Base-by-base conservation (phyloP, 768 basidiomycete species). In the Rhodotorula toruloides region DNA sequence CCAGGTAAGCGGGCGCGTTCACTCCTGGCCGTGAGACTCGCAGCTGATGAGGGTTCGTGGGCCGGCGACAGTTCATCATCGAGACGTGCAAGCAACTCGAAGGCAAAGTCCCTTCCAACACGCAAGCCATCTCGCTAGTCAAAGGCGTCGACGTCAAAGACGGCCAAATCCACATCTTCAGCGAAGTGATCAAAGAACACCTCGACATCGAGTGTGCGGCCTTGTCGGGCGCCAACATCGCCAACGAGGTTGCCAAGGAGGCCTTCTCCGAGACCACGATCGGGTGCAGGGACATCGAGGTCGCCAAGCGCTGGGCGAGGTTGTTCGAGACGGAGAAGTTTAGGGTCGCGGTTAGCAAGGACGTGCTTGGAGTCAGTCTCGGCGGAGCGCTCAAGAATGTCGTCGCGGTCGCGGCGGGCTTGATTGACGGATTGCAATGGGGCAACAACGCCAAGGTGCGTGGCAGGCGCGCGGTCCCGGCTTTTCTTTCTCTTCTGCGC, bases 311-410 rank as follows among this genome's bases (percentile, higher is more conserved):
- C 55, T 81, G 80, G 80, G 75, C 79, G 71, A 70, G 72, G 57
- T 68, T 82, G 27, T 81, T 82, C 72, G 63, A 79, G 67, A 76
- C 78, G 2, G 72, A 76, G 8, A 76, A 74, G 42, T 82, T 82
- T 76, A 70, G 77, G 31, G 80, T 82, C 2, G 74, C 76, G 47
- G 72, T 81, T 31, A 76, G 79, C 58, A 76, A 78, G 40, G 81
- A 82, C 72, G 81, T 81, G 10, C 74, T 78, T 17, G 81, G 81
- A 46, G 81, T 81, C 31, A 76, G 74, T 34, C 77, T 82, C 34
- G 80, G 80, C 55, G 81, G 81, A 2, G 81, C 81, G 12, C 72
- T 82, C 36, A 82, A 82, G 77, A 81, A 79, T 68, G 78, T 82
- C 58, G 80, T 82, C 1, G 80, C 81, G 13, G 77, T 82, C 31